These are phyloP conservation scores for Phoma herbarum DNA, from an alignment of 2,329 filamentous ascomycete genomes.

Conservation along the genomic window DNA sequence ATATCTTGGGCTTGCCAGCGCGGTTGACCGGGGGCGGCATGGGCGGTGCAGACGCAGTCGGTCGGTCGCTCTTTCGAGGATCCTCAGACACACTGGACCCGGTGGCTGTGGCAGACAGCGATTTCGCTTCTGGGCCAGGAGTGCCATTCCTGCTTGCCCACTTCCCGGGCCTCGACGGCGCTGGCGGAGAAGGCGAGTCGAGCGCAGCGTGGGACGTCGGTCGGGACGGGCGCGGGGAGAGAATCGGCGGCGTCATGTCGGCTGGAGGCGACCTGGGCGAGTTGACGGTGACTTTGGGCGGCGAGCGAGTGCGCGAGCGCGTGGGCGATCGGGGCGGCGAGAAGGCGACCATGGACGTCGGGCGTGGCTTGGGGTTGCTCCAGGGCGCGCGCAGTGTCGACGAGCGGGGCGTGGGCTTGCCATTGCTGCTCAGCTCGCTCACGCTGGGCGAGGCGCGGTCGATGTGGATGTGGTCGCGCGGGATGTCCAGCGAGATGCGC, in stretches of 20 bases:
- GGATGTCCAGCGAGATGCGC: slow-evolving; percentile 54
- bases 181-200: slow-evolving; percentile 32
- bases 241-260: slow-evolving; percentile 36
- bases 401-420: slow-evolving; percentile 45
- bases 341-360: slow-evolving; percentile 60
- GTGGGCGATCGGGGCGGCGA: slow-evolving; percentile 57
- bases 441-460: slow-evolving; percentile 35
- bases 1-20: slow-evolving; percentile 77
- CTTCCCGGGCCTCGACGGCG: slow-evolving; percentile 42
- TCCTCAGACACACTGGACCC: slow-evolving; percentile 32
- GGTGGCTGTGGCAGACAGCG: slow-evolving; percentile 29
- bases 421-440: slow-evolving; percentile 50
- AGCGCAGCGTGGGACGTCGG: slow-evolving; percentile 36
- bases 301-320: slow-evolving; percentile 59
- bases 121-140: slow-evolving; percentile 53
- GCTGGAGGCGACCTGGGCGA: slow-evolving; percentile 73
- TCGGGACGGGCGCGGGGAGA: slow-evolving; percentile 47
- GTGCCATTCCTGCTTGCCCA: slow-evolving; percentile 54
- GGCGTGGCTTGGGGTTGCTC: slow-evolving; percentile 51
- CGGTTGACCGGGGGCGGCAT: slow-evolving; percentile 80
- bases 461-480: slow-evolving; percentile 42
- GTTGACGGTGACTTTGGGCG: slow-evolving; percentile 73
- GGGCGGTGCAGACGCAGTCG: slow-evolving; percentile 53
- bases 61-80: slow-evolving; percentile 42
- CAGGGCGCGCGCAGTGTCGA: slow-evolving; percentile 49